phyloP scores from a whole-genome alignment of 164 flowering plant genomes.

The Cinnamomum chago region DNA sequence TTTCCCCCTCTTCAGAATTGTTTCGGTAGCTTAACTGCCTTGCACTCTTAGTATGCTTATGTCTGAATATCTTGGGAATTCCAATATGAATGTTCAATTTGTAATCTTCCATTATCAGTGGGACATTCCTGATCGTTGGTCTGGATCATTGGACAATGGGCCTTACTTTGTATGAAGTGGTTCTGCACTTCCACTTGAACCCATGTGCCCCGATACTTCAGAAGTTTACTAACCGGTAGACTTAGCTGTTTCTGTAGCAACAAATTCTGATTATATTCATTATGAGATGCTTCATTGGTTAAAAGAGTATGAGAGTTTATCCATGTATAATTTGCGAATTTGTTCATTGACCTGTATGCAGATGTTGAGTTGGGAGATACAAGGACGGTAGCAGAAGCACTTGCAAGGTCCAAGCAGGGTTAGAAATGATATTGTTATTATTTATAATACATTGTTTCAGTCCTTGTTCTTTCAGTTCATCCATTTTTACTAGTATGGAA shows the following conservation, averaged over 20 bases:
- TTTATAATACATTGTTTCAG: slow-evolving; percentile 2
- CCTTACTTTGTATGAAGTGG: background rate
- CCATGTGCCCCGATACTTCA: background rate
- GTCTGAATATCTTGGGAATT: background rate
- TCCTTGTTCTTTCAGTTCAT: background rate
- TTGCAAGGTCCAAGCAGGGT: slow-evolving; percentile 76
- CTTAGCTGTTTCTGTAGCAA: background rate
- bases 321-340: background rate
- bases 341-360: slow-evolving; percentile 26
- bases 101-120: background rate
- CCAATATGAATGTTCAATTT: background rate
- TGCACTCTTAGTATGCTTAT: too few species aligned
- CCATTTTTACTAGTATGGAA: background rate
- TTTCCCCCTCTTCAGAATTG: too few species aligned
- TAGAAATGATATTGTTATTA: slow-evolving; percentile 15
- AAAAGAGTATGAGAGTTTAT: background rate
- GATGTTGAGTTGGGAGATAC: slow-evolving; percentile 73
- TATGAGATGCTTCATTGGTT: background rate
- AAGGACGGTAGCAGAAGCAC: slow-evolving; percentile 85
- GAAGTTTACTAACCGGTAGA: background rate
- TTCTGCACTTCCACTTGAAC: background rate
- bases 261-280: background rate
- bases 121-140: background rate
- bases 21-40: too few species aligned
- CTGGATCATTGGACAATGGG: background rate